Conservation (phyloP, 139 green algal genomes). For the Chlamydomonas sphaeroides region DNA sequence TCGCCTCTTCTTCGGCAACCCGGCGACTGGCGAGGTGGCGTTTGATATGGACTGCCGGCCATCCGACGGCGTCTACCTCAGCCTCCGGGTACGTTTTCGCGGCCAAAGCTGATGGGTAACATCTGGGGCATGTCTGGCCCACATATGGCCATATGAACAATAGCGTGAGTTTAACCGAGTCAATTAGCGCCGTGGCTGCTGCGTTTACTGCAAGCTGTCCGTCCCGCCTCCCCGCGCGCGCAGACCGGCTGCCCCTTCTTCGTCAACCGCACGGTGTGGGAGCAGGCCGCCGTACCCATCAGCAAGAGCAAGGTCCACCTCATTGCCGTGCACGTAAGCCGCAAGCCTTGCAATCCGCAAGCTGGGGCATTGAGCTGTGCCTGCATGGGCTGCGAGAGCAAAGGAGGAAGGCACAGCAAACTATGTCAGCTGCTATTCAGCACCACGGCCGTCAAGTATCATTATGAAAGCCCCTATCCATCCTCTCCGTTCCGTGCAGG, state of each 20-base stretch:
- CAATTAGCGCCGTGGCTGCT: no score
- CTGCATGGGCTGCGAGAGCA: no score
- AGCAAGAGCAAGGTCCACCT: conserved; percentile 38
- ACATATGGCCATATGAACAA: background rate
- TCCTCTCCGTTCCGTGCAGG: conserved; percentile 1
- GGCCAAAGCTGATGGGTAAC: no score
- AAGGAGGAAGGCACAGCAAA: no score
- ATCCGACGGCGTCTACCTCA: conserved; percentile 74
- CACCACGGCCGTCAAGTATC: no score
- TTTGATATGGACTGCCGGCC: conserved; percentile 85
- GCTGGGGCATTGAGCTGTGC: no score
- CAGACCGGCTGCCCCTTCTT: conserved; percentile 67
- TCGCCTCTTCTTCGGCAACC: conserved; percentile 81
- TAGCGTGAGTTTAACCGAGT: background rate
- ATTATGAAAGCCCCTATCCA: no score
- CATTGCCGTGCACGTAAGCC: background rate
- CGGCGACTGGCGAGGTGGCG: conserved; percentile 58
- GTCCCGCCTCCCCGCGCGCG: background rate
- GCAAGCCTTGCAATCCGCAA: no score
- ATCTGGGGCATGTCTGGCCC: no score
- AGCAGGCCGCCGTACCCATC: conserved; percentile 44
- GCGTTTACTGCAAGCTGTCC: no score
- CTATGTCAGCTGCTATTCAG: no score
- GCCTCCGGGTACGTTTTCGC: conserved; percentile 68
- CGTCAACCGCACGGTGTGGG: conserved; percentile 63